Conservation (phyloP, 208 protist species). For the Crithidia mellificae region DNA sequence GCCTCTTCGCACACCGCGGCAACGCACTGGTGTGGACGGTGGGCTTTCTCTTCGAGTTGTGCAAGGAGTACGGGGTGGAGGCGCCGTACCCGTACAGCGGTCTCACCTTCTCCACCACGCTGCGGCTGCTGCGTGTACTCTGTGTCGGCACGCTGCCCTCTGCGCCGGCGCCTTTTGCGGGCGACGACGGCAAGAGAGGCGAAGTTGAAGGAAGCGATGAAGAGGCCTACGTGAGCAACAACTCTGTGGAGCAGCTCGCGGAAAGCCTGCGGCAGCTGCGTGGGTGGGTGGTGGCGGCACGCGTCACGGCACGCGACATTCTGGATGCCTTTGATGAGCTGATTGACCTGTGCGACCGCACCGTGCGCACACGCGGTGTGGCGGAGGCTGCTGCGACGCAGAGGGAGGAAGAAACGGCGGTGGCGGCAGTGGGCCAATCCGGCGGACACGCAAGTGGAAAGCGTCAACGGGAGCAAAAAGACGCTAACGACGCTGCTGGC, state of each 20-base stretch:
- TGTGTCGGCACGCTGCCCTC: constrained; percentile 12
- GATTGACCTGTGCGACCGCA: not conserved
- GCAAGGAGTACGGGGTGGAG: constrained; percentile 54
- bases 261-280: constrained; percentile 31
- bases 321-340: constrained; percentile 30
- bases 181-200: not conserved
- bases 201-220: not conserved
- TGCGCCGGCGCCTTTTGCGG: not conserved
- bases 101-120: constrained; percentile 54
- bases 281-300: constrained; percentile 29
- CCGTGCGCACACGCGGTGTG: not conserved
- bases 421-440: too few relatives aligned
- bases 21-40: constrained; percentile 68
- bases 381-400: not conserved
- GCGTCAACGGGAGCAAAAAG: not conserved
- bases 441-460: too few relatives aligned
- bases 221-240: not conserved
- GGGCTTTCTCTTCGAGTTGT: constrained; percentile 59
- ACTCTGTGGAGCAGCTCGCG: constrained; percentile 16
- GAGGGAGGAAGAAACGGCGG: not conserved
- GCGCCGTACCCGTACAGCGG: constrained; percentile 53
- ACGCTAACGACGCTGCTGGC: not conserved
- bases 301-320: constrained; percentile 30
- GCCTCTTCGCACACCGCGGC: constrained; percentile 46
- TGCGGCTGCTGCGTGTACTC: constrained; percentile 41